These are phyloP conservation scores for Suillus lakei DNA, from an alignment of 768 basidiomycete species.

Conservation along the genomic window DNA sequence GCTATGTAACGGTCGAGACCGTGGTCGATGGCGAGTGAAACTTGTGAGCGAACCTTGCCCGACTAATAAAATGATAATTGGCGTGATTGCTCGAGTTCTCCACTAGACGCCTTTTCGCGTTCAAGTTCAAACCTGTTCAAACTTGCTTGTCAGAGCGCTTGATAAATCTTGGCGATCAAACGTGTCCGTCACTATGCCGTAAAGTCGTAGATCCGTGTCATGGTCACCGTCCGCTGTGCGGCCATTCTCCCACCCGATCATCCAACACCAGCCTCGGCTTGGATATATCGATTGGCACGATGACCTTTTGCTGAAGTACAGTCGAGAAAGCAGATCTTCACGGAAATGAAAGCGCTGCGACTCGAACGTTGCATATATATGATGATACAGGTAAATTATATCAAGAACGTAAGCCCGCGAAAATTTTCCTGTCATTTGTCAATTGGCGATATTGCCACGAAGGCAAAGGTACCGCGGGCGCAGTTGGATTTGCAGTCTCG, in stretches of 20 bases:
- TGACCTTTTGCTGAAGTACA: background rate
- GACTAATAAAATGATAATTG: background rate
- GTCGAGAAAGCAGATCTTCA: background rate
- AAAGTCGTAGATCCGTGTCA: slow-evolving; percentile 1
- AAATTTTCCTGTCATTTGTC: background rate
- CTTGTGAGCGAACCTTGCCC: background rate
- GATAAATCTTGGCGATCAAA: background rate
- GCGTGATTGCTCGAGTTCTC: background rate
- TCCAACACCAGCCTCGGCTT: background rate
- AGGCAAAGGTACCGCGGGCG: slow-evolving; percentile 1
- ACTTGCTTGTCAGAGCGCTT: background rate
- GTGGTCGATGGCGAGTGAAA: background rate
- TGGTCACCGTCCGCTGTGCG: background rate
- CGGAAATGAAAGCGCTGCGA: slow-evolving; percentile 1
- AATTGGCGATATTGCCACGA: background rate
- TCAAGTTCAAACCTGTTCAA: background rate
- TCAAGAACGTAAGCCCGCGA: background rate
- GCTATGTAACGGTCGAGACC: background rate
- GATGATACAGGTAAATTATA: background rate
- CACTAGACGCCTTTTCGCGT: background rate
- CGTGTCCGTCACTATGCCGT: background rate
- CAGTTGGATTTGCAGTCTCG: background rate
- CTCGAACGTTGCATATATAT: background rate
- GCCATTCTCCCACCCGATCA: background rate
- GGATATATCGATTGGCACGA: background rate